Percentiles rank a stretch among this genome's conserved stretches.
These are phyloP conservation scores for Hyphopichia buzzinii DNA, from an alignment of 1,139 yeast genomes.

Conservation along the genomic window DNA sequence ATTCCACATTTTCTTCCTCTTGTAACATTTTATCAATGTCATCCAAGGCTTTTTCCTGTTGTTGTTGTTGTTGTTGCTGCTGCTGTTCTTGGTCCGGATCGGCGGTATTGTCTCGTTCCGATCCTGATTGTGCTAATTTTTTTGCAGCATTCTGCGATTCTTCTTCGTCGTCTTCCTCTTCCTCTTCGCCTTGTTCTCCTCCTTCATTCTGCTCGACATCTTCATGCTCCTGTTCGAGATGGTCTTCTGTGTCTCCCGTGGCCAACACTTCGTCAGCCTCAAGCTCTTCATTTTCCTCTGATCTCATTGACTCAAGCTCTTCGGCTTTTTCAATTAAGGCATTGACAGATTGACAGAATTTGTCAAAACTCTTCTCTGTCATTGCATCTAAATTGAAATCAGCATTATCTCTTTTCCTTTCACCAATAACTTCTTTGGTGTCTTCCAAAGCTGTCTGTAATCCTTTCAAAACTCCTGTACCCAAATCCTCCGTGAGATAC, in stretches of 20 bases:
- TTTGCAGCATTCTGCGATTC: conserved; percentile 6
- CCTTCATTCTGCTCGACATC: conserved; percentile 3
- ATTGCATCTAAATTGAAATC: conserved; percentile 42
- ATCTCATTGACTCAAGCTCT: conserved; percentile 15
- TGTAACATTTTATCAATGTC: conserved; percentile 38
- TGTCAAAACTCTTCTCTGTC: conserved; percentile 47
- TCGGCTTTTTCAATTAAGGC: conserved; percentile 27
- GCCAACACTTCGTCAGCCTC: conserved; percentile 6
- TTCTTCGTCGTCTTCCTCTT: conserved; percentile 5
- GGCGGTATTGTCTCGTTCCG: conserved; percentile 6
- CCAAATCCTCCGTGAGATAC: conserved; percentile 27
- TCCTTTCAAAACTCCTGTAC: conserved; percentile 29
- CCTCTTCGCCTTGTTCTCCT: conserved; percentile 4
- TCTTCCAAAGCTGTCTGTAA: conserved; percentile 33
- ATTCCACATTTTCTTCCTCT: conserved; percentile 42
- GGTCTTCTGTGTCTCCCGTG: conserved; percentile 3
- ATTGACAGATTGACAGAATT: conserved; percentile 33
- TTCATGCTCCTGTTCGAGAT: conserved; percentile 4
- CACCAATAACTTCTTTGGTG: conserved; percentile 27
- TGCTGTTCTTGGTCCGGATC: conserved; percentile 1
- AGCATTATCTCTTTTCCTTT: conserved; percentile 18
- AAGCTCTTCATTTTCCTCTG: conserved; percentile 6
- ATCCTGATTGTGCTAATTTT: too few species aligned
- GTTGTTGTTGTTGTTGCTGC: conserved; percentile 4
- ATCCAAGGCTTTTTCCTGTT: conserved; percentile 18